These are phyloP conservation scores for Tetracladium setigerum DNA, from an alignment of 495 filamentous ascomycete genomes.

Conservation along the genomic window DNA sequence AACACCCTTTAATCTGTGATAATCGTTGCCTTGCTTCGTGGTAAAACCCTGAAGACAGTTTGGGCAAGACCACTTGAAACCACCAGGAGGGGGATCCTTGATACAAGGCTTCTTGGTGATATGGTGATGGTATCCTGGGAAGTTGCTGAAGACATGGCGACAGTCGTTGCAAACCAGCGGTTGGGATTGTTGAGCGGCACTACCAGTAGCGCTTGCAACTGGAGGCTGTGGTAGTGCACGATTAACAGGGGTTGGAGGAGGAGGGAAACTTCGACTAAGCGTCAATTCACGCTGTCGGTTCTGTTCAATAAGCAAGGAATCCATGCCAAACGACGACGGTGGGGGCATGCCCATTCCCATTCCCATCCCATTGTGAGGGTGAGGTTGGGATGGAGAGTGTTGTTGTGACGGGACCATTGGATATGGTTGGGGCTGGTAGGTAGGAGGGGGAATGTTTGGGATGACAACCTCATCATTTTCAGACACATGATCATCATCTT, in stretches of 20 bases:
- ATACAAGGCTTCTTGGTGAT: slow-evolving; percentile 9
- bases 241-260: too few relatives aligned
- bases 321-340: neutral
- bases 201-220: too few relatives aligned
- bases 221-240: too few relatives aligned
- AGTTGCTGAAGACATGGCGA: neutral
- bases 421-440: neutral
- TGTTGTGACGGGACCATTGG: neutral
- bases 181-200: too few relatives aligned
- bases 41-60: slow-evolving; percentile 15
- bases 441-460: neutral
- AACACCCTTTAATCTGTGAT: slow-evolving; percentile 9
- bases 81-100: neutral
- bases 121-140: slow-evolving; percentile 10
- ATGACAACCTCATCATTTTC: slow-evolving; percentile 11
- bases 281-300: too few relatives aligned
- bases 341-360: too few relatives aligned
- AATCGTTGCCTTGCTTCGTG: slow-evolving; percentile 12
- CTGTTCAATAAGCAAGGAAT: neutral
- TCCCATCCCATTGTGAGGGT: too few relatives aligned
- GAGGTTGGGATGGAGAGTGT: neutral
- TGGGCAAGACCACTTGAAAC: slow-evolving; percentile 1
- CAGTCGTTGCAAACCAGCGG: slow-evolving; percentile 1
- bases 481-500: slow-evolving; percentile 10
- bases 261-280: too few relatives aligned